phyloP scores from a whole-genome alignment of 306 rosid genomes.

The Malus sieversii region DNA sequence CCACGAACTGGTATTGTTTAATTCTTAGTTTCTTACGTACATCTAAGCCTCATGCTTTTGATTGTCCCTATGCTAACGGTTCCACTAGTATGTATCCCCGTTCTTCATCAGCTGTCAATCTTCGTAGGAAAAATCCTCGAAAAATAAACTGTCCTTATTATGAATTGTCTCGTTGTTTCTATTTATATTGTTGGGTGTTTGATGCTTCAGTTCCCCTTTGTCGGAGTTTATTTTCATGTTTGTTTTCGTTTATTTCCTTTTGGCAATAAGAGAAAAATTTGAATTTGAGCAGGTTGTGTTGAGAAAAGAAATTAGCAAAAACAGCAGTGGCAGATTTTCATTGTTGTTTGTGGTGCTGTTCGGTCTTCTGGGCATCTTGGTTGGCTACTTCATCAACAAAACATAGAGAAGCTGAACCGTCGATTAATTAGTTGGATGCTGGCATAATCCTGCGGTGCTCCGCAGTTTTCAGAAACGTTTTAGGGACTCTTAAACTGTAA shows the following conservation, averaged over 20 bases:
- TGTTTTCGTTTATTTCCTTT: background rate
- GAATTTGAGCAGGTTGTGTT: slow-evolving; percentile 24
- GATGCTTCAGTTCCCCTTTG: background rate
- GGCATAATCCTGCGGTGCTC: slow-evolving; percentile 1
- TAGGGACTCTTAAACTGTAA: background rate
- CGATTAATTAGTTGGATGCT: background rate
- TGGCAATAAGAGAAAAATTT: background rate
- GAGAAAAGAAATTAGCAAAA: slow-evolving; percentile 22
- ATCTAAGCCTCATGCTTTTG: background rate
- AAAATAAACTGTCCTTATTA: background rate
- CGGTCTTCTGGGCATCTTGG: slow-evolving; percentile 32
- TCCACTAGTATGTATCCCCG: background rate
- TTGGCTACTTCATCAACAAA: slow-evolving; percentile 30
- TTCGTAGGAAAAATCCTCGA: background rate
- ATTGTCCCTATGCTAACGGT: background rate
- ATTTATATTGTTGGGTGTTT: background rate
- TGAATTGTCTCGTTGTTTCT: background rate
- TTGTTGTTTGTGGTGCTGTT: slow-evolving; percentile 25
- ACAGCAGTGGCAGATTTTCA: slow-evolving; percentile 24
- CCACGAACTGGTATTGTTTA: slow-evolving; percentile 34
- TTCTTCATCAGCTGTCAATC: background rate
- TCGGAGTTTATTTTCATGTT: background rate
- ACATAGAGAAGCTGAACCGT: slow-evolving; percentile 11
- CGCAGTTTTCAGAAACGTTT: background rate
- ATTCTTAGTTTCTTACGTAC: background rate